Base-by-base conservation (phyloP, 78 protist species). In the Pelomyxa schiedti region DNA sequence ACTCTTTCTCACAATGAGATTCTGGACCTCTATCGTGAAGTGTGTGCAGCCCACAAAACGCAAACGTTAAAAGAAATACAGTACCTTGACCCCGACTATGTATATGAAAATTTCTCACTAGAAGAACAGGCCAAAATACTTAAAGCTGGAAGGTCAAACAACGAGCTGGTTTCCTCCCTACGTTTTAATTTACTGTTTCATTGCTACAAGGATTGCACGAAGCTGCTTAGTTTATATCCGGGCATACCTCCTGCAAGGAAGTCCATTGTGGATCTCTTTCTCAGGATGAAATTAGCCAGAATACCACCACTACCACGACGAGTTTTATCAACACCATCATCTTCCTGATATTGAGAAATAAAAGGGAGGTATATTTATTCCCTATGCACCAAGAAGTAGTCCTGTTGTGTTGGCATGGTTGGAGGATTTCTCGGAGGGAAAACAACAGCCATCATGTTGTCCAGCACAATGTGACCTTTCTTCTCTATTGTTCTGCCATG, bases 51-150 rank as follows among this genome's bases (percentile, higher is more conserved):
- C 37, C 35, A 71, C 28, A 1, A 2, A 3, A 8, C 73, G 64
- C 38, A 66, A n/a, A 3, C 39, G 16, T 7, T 65, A 30, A 24
- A 28, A 3, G 24, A n/a, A 24, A 8, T 72, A n/a, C 1, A 76
- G 43, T 42, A 76, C 39, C 58, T 88, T 39, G 88, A 92, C 75
- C 91, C 88, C 16, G 1, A 1, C 38, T 76, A 74, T 47, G 28
- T 8, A 4, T 90, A 63, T 36, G 28, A 42, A 9, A 86, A 86
- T 58, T 91, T 92, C 43, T 58, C 92, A 26, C 39, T 72, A 8
- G 94, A 87, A 42, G 94, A 92, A 37, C 94, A 90, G 66, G 43
- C 70, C 3, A 83, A 83, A 35, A 76, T 92, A 24, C 37, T 92
- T 36, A 69, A 67, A 67, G 36, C 91, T 3, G 81, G 79, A 8